Base-by-base conservation (phyloP, 108 stramenopile species). In the Asterionellopsis glacialis region DNA sequence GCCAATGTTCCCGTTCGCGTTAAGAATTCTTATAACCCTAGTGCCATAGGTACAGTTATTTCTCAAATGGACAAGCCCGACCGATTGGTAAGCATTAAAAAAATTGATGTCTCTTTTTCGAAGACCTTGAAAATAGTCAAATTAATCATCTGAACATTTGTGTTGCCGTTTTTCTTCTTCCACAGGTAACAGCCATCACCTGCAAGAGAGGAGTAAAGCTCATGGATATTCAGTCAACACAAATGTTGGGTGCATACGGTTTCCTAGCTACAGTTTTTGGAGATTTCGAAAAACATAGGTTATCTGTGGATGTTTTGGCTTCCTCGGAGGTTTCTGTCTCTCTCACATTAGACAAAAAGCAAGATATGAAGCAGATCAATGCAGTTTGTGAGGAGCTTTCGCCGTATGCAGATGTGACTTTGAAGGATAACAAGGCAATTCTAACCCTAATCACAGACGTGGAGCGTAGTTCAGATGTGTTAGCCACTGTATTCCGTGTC, bases 281-380 rank as follows among this genome's bases (percentile, higher is more conserved):
- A 1, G 83, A 90, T 25, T 97, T 98, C 71, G 96, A 96, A 69
- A 87, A 88, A 54, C 76, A 94, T 67, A 93, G 87, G 53, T 64
- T 98, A n/a, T 97, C 96, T n/a, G 96, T 99, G n/a, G 98, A 99
- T 64, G 93, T 97, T 25, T 78, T 99, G 19, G 98, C 98, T 21
- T 94, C 94, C 6, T 95, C 94, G 9, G 97, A 99, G 75, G 97
- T 98, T 49, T 96, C 96, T 22, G 87, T 99, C 1, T 95, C 94
- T 16, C 80, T 99, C 22, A 99, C 98, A 2, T 67, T 99, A 12
- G 98, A 99, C 62, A 90, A 87, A 63, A 96, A 96, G 65, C 90
- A 89, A 51, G 59, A 80, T 33, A 51, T 68, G 12, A 48, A 61
- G 13, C 73, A 76, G 50, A 81, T 88, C 47, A 41, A 67, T 16